A percentile compares a stretch with the other conserved stretches of the same genome.
Conservation (phyloP, 371 early-diverging fungal genomes). For the Parasitella parasitica region DNA sequence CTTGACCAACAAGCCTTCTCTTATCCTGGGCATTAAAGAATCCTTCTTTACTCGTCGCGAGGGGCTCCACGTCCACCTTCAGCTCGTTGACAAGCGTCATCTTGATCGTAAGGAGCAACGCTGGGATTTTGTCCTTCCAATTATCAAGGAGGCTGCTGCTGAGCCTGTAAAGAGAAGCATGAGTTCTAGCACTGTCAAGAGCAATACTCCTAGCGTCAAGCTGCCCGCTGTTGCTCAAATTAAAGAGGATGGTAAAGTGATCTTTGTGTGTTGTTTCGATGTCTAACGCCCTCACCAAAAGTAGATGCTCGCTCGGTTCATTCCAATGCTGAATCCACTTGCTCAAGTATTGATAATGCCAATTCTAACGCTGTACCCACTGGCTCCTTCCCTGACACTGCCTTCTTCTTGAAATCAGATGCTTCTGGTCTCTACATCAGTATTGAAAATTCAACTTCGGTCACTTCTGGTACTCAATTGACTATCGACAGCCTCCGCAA, state of each 20-base stretch:
- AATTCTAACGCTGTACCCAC: slow-evolving; percentile 21
- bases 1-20: slow-evolving; percentile 34
- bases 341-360: slow-evolving; percentile 37
- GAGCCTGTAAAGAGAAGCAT: slow-evolving; percentile 10
- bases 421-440: slow-evolving; percentile 36
- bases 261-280: neutral
- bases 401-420: slow-evolving; percentile 45
- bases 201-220: slow-evolving; percentile 3
- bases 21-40: slow-evolving; percentile 57
- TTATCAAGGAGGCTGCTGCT: slow-evolving; percentile 21
- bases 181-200: slow-evolving; percentile 21
- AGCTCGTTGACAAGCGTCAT: slow-evolving; percentile 37
- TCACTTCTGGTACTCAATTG: slow-evolving; percentile 27
- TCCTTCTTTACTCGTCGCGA: slow-evolving; percentile 49
- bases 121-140: slow-evolving; percentile 47
- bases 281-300: neutral
- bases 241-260: slow-evolving; percentile 39
- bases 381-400: slow-evolving; percentile 41
- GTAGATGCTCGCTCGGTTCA: slow-evolving; percentile 39
- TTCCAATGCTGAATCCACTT: slow-evolving; percentile 27
- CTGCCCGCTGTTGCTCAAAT: slow-evolving; percentile 28
- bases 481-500: slow-evolving; percentile 34
- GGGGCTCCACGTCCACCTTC: slow-evolving; percentile 49
- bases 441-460: slow-evolving; percentile 21
- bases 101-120: slow-evolving; percentile 45